Base-by-base conservation (phyloP, 371 early-diverging fungal genomes). In the Mortierella polycephala region DNA sequence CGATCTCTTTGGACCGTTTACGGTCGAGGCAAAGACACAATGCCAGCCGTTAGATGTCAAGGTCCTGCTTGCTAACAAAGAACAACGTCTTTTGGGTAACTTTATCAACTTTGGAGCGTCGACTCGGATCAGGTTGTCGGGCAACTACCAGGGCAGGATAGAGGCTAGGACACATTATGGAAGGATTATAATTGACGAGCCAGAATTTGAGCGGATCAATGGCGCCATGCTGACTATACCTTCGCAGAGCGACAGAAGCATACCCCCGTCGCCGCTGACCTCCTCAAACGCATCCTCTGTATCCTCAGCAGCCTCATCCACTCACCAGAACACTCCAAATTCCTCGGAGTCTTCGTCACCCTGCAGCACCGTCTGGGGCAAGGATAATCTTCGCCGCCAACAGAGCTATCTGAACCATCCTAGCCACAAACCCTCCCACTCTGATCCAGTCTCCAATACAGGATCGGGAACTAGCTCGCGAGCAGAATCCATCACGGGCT, bases 41-140 rank as follows among this genome's bases (percentile, higher is more conserved):
- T 63, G 64, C 21, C 65, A 69, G 8, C 67, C 80, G 0, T 45
- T 80, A 60, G 70, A 80, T 57, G 70, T 66, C 70, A 80, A 73
- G 59, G 49, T 80, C 44, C 21, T 73, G 41, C 54, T 80, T 11
- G 74, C 80, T n/a, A 59, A 21, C 51, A 40, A 52, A 23, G 60
- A 69, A 0, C 80, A 80, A 16, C 40, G 56, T 5, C 56, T 80
- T 0, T 46, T 73, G 7, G 80, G 80, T 44, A 80, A 80, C 80
- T 80, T 80, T 60, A 80, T 80, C 61, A 80, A 80, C 55, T 80
- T 80, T 54, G 80, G 80, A 2, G 74, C 67, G 0, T 67, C 80
- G 1, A 66, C 66, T 3, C 54, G 57, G 47, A 62, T 80, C 67
- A 69, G 62, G 18, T 47, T 80, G 16, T 80, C 80, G 2, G 64